phyloP scores from a whole-genome alignment of 2,329 filamentous ascomycete species.

The Penicillium glabrum region DNA sequence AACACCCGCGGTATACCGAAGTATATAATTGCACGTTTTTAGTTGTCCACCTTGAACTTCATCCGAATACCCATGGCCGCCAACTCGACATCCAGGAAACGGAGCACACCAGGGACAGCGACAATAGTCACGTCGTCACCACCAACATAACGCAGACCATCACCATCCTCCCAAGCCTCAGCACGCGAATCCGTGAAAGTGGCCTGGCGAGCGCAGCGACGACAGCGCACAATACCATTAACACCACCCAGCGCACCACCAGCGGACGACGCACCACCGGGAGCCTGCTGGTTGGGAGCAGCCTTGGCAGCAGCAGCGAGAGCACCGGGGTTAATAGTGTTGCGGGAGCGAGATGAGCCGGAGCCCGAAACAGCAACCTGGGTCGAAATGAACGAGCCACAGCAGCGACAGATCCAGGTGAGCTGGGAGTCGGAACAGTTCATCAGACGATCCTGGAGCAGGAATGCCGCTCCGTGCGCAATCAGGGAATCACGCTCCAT shows the following conservation, averaged over 20 bases:
- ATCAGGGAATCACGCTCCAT: conserved; percentile 97
- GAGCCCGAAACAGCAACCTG: conserved; percentile 53
- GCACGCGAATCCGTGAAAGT: conserved; percentile 67
- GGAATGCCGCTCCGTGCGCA: conserved; percentile 90
- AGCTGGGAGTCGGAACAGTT: conserved; percentile 95
- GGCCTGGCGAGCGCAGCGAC: conserved; percentile 70
- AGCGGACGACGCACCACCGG: conserved; percentile 44
- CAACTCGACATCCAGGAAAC: conserved; percentile 91
- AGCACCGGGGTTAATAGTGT: conserved; percentile 29
- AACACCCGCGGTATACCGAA: conserved; percentile 3
- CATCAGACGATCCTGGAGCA: conserved; percentile 91
- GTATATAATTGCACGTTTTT: conserved; percentile 5
- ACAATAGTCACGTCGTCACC: conserved; percentile 90
- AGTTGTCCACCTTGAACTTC: conserved; percentile 75
- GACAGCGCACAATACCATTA: conserved; percentile 69
- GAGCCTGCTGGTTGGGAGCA: conserved; percentile 27
- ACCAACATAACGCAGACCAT: conserved; percentile 79
- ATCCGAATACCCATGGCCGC: conserved; percentile 95
- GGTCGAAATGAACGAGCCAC: conserved; percentile 86
- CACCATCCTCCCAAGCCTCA: conserved; percentile 82
- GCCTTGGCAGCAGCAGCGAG: conserved; percentile 32
- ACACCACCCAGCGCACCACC: conserved; percentile 61
- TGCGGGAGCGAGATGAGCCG: conserved; percentile 26
- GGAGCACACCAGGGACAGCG: conserved; percentile 87
- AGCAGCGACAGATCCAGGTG: conserved; percentile 84